A percentile compares a stretch with the other conserved stretches of the same genome.
phyloP scores from a whole-genome alignment of 805 yeast species.

The Kodamaea neixiangensis region DNA sequence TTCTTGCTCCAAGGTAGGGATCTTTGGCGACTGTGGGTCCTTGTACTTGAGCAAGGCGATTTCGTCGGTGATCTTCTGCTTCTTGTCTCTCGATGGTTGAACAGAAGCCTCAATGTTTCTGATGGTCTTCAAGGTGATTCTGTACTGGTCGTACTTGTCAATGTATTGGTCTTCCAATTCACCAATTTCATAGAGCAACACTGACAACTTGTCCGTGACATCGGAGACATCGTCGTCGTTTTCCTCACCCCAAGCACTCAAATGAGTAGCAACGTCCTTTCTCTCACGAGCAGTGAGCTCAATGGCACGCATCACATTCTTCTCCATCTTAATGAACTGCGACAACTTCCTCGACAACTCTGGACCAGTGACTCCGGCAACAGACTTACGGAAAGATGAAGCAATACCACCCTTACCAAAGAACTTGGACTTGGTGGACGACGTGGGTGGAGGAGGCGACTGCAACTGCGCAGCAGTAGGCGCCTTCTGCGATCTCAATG shows the following conservation, averaged over 20 bases:
- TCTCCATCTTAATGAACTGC: constrained; percentile 76
- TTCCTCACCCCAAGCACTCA: constrained; percentile 84
- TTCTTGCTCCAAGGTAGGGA: constrained; percentile 81
- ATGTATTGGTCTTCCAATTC: constrained; percentile 86
- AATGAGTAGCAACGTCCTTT: constrained; percentile 78
- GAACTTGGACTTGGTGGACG: constrained; percentile 85
- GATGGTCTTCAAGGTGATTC: constrained; percentile 77
- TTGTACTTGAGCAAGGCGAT: constrained; percentile 82
- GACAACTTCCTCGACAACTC: constrained; percentile 75
- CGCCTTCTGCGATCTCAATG: constrained; percentile 91
- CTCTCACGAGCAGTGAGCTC: constrained; percentile 78
- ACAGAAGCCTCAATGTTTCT: constrained; percentile 86
- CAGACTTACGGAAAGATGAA: constrained; percentile 62
- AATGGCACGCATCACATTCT: constrained; percentile 75
- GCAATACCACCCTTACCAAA: constrained; percentile 80
- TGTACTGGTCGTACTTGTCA: constrained; percentile 82
- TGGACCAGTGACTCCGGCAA: constrained; percentile 82
- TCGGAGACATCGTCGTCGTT: constrained; percentile 86
- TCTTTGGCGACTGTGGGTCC: constrained; percentile 83
- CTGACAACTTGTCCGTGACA: constrained; percentile 85
- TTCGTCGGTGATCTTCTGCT: constrained; percentile 81
- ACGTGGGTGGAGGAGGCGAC: constrained; percentile 93
- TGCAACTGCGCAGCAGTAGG: constrained; percentile 96
- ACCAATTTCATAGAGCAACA: constrained; percentile 77
- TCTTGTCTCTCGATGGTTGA: constrained; percentile 86